These are phyloP conservation scores for Punica granatum DNA, from an alignment of 345 rosid species.

Conservation along the genomic window DNA sequence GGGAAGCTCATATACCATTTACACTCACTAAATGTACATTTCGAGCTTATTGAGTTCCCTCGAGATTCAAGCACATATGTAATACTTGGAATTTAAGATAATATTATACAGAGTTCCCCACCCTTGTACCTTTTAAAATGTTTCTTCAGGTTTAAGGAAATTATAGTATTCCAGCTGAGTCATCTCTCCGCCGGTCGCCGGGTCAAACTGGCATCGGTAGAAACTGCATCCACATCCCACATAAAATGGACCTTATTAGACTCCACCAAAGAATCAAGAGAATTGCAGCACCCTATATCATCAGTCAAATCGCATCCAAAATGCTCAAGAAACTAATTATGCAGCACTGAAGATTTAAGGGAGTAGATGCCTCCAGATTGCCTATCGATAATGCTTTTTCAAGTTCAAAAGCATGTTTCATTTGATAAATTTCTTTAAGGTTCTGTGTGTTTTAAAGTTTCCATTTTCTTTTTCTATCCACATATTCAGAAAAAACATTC, in stretches of 20 bases:
- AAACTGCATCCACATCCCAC: slow-evolving; percentile 27
- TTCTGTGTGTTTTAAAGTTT: too few relatives aligned
- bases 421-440: too few relatives aligned
- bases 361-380: neutral
- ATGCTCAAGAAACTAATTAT: neutral
- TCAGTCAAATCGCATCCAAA: neutral
- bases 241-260: neutral
- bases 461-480: too few relatives aligned
- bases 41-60: neutral
- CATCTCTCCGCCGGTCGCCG: slow-evolving; percentile 41
- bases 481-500: too few relatives aligned
- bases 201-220: slow-evolving; percentile 36
- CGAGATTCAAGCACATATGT: neutral
- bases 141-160: slow-evolving; percentile 25
- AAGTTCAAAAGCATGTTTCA: too few relatives aligned
- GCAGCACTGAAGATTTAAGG: neutral
- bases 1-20: neutral
- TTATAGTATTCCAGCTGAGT: slow-evolving; percentile 34
- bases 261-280: neutral
- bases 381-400: too few relatives aligned
- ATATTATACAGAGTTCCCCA: neutral
- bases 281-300: neutral
- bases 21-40: neutral
- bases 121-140: slow-evolving; percentile 4
- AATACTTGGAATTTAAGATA: neutral